A percentile compares a stretch with the other conserved stretches of the same genome.
Conservation (phyloP, 164 flowering plant genomes). For the Aristolochia fimbriata region DNA sequence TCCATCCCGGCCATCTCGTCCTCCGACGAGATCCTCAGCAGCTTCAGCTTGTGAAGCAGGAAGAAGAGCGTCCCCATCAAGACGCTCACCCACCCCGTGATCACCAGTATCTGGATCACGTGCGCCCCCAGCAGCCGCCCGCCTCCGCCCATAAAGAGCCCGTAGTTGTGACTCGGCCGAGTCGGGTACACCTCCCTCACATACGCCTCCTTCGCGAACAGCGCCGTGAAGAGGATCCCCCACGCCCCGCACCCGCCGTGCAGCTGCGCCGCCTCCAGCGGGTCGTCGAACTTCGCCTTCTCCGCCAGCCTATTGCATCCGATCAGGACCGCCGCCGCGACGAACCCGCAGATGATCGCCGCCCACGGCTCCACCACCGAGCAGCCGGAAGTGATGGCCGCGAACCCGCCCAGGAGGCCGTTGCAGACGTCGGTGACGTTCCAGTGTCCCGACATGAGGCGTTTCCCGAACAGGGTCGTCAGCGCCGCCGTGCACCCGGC, state of each 20-base stretch:
- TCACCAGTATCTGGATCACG: conserved; percentile 51
- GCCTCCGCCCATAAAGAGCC: conserved; percentile 78
- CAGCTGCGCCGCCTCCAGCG: conserved; percentile 68
- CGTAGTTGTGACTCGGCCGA: conserved; percentile 37
- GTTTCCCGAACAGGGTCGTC: conserved; percentile 54
- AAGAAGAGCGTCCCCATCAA: conserved; percentile 71
- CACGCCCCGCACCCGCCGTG: conserved; percentile 89
- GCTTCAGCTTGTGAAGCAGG: conserved; percentile 30
- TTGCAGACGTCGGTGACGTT: conserved; percentile 68
- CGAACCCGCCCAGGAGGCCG: conserved; percentile 72
- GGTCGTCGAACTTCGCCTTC: conserved; percentile 51
- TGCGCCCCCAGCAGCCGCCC: conserved; percentile 59
- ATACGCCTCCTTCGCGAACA: conserved; percentile 46
- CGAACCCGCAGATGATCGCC: conserved; percentile 65
- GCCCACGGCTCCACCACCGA: conserved; percentile 90
- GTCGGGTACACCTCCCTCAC: conserved; percentile 47
- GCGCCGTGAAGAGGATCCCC: conserved; percentile 71
- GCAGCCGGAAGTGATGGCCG: conserved; percentile 66
- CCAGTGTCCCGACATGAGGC: conserved; percentile 60
- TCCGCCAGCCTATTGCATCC: conserved; percentile 49
- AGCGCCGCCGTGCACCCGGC: conserved; percentile 67
- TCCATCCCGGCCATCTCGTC: conserved; percentile 89
- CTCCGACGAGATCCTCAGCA: conserved; percentile 52
- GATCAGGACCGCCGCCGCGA: conserved; percentile 47
- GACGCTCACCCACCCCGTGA: conserved; percentile 61